These are phyloP conservation scores for Penicillium cosmopolitanum DNA, from an alignment of 495 filamentous ascomycete species.

Conservation along the genomic window DNA sequence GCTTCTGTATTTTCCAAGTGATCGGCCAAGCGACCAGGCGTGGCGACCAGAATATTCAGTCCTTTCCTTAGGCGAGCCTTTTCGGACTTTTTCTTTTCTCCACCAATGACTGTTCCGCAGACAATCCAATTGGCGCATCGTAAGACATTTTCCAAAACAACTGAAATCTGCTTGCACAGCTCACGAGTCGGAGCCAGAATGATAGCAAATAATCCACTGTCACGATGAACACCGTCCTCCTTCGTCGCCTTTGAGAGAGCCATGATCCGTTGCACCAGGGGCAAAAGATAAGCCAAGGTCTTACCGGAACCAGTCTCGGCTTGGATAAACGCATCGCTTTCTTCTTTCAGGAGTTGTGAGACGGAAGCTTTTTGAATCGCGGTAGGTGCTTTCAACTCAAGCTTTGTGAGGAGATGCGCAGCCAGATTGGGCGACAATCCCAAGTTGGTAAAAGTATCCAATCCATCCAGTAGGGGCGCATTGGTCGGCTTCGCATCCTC, in stretches of 20 bases:
- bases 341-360: conserved; percentile 73
- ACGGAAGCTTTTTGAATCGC: conserved; percentile 92
- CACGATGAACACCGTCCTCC: conserved; percentile 60
- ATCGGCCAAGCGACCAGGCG: conserved; percentile 85
- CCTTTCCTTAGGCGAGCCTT: conserved; percentile 92
- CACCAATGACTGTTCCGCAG: conserved; percentile 87
- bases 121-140: conserved; percentile 89
- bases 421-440: conserved; percentile 79
- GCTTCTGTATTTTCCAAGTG: conserved; percentile 90
- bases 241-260: conserved; percentile 56
- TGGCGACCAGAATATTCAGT: conserved; percentile 92
- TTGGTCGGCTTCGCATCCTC: conserved; percentile 80
- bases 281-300: conserved; percentile 89
- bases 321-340: conserved; percentile 93
- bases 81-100: conserved; percentile 96
- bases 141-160: conserved; percentile 79
- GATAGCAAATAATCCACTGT: conserved; percentile 90
- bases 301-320: conserved; percentile 98
- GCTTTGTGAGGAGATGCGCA: conserved; percentile 79
- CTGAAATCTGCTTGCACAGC: conserved; percentile 87
- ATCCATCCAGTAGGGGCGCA: conserved; percentile 83
- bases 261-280: conserved; percentile 87
- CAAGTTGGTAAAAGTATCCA: conserved; percentile 80
- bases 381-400: conserved; percentile 87
- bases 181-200: conserved; percentile 91